phyloP scores from a whole-genome alignment of 352 stramenopile species.

The Pythium sukuiense region DNA sequence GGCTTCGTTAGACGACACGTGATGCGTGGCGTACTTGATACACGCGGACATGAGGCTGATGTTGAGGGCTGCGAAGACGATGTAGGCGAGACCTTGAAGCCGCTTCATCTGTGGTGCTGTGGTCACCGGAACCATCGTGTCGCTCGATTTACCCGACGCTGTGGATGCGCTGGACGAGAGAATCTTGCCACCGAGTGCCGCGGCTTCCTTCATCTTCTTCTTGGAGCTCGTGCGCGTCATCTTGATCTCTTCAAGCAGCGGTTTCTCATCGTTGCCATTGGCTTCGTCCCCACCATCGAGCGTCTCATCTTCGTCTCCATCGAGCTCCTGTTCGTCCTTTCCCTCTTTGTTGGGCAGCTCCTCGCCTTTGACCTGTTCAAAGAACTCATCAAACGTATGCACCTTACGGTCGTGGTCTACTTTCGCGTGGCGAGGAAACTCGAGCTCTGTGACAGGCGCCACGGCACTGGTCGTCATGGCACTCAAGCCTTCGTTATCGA shows the following conservation, averaged over 20 bases:
- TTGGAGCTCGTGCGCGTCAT: conserved; percentile 29
- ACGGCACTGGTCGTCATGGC: neutral
- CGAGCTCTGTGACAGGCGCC: conserved; percentile 4
- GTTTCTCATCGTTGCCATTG: conserved; percentile 12
- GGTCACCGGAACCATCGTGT: conserved; percentile 23
- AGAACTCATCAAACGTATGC: conserved; percentile 28
- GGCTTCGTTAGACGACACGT: conserved; percentile 55
- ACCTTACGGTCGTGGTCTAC: conserved; percentile 22
- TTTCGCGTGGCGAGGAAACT: conserved; percentile 24
- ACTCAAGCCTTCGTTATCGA: conserved; percentile 5
- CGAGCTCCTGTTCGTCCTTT: neutral
- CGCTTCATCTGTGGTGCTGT: conserved; percentile 24
- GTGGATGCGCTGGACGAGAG: neutral
- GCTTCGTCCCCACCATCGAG: neutral
- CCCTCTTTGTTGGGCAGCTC: conserved; percentile 9
- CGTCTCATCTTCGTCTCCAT: neutral
- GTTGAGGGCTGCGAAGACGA: conserved; percentile 52
- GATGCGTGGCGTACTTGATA: conserved; percentile 58
- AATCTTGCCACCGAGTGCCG: neutral
- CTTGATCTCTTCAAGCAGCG: conserved; percentile 24
- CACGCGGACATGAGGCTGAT: conserved; percentile 68
- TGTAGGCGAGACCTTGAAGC: conserved; percentile 39
- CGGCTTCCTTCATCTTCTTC: conserved; percentile 16
- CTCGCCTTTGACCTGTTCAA: conserved; percentile 10
- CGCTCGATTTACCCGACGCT: neutral